These are phyloP conservation scores for Gonium pectorale DNA, from an alignment of 139 green algal species.

Conservation along the genomic window DNA sequence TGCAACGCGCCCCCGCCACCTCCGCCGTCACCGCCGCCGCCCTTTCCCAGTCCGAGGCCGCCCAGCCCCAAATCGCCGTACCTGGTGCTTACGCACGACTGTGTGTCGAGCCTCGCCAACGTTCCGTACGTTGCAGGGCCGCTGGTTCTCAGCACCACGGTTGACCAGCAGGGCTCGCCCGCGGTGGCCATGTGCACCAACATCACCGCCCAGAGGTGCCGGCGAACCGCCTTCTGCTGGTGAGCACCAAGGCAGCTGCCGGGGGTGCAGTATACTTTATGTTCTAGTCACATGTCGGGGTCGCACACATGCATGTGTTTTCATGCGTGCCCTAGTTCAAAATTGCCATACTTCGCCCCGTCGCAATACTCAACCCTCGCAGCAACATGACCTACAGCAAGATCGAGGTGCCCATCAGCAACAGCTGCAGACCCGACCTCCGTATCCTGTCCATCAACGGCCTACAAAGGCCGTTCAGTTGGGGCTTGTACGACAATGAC, in stretches of 20 bases:
- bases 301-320: background rate
- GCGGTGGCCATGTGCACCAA: conserved; percentile 28
- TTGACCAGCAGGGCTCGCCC: background rate
- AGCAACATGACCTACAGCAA: conserved; percentile 1
- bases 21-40: background rate
- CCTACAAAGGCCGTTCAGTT: background rate
- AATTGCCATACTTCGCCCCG: background rate
- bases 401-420: conserved; percentile 19
- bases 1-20: background rate
- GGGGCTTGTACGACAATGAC: background rate
- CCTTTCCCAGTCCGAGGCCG: background rate
- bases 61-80: background rate
- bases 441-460: conserved; percentile 5
- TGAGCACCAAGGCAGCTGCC: background rate
- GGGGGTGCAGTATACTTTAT: background rate
- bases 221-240: background rate
- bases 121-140: background rate
- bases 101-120: background rate
- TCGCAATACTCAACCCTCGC: background rate
- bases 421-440: background rate
- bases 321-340: background rate
- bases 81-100: conserved; percentile 3
- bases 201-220: background rate
- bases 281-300: background rate
- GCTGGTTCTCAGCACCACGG: background rate